Percentiles rank a stretch among this genome's conserved stretches.
These are phyloP conservation scores for Coemansia umbellata DNA, from an alignment of 192 early-diverging fungal species.

Conservation along the genomic window DNA sequence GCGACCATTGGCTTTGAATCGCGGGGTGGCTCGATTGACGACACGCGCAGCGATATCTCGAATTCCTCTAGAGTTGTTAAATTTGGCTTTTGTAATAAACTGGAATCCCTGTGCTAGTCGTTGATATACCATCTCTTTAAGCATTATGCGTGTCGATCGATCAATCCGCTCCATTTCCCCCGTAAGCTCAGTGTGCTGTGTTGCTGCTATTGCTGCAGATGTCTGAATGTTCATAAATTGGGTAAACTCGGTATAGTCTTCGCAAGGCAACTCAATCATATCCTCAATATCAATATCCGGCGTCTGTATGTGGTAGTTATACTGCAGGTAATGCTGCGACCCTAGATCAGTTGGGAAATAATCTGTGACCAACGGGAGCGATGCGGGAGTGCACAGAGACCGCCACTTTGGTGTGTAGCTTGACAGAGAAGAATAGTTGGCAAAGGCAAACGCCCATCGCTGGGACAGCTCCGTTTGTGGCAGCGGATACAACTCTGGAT, in stretches of 20 bases:
- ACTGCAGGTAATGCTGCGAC: slow-evolving; percentile 68
- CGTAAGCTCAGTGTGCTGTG: neutral
- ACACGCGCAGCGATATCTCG: neutral
- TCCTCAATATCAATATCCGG: slow-evolving; percentile 22
- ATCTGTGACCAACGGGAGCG: slow-evolving; percentile 88
- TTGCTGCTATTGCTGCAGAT: slow-evolving; percentile 1
- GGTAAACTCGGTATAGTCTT: slow-evolving; percentile 32
- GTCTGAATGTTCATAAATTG: slow-evolving; percentile 17
- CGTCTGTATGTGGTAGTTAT: slow-evolving; percentile 50
- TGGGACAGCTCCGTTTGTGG: slow-evolving; percentile 63
- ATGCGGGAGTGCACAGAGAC: slow-evolving; percentile 88
- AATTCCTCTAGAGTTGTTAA: neutral
- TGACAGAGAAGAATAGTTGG: slow-evolving; percentile 54
- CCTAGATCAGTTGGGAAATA: slow-evolving; percentile 67
- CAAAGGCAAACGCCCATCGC: slow-evolving; percentile 90
- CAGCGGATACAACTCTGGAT: slow-evolving; percentile 55
- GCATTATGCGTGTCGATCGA: slow-evolving; percentile 52
- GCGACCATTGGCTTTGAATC: slow-evolving; percentile 5
- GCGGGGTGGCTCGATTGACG: neutral
- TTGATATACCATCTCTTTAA: slow-evolving; percentile 83
- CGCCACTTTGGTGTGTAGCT: slow-evolving; percentile 77
- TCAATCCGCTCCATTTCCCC: slow-evolving; percentile 14
- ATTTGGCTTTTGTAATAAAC: slow-evolving; percentile 57
- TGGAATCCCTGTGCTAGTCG: slow-evolving; percentile 93
- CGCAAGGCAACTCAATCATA: slow-evolving; percentile 6